These are phyloP conservation scores for Pseudoscleropodium purum DNA, from an alignment of 225 moss, liverwort and hornwort species.

Conservation along the genomic window DNA sequence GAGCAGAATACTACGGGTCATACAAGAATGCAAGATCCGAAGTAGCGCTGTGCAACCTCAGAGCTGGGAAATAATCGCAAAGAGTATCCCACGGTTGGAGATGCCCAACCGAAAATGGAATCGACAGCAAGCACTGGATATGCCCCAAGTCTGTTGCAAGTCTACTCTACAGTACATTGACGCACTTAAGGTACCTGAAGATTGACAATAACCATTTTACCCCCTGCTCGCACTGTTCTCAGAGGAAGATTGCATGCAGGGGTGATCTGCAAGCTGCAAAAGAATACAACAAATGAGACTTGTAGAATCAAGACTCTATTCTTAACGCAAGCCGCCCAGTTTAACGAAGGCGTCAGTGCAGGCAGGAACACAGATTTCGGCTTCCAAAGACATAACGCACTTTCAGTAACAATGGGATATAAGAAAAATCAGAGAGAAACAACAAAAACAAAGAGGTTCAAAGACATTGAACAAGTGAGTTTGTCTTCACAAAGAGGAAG, in stretches of 20 bases:
- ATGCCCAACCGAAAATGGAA: not conserved
- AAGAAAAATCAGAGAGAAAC: not conserved
- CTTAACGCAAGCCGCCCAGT: not conserved
- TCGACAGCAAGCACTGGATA: not conserved
- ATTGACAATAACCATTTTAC: slow-evolving; percentile 86
- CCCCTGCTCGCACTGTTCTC: slow-evolving; percentile 78
- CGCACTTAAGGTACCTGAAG: slow-evolving; percentile 45
- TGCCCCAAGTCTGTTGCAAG: not conserved
- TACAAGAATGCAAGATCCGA: not conserved
- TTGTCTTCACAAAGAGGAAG: not conserved
- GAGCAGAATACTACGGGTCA: not conserved
- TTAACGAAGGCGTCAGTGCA: not conserved
- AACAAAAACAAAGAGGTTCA: not conserved
- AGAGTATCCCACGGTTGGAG: not conserved
- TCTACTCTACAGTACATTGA: not conserved
- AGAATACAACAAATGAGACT: not conserved
- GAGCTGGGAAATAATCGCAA: not conserved
- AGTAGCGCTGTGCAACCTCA: not conserved
- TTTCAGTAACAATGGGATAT: not conserved
- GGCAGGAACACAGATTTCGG: not conserved
- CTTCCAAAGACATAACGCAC: not conserved
- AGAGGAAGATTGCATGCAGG: slow-evolving; percentile 85
- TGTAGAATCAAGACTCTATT: not conserved
- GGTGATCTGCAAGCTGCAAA: slow-evolving; percentile 75
- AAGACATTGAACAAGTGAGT: not conserved